Conservation (phyloP, 163 green algal species). For the Scenedesmus sp. region DNA sequence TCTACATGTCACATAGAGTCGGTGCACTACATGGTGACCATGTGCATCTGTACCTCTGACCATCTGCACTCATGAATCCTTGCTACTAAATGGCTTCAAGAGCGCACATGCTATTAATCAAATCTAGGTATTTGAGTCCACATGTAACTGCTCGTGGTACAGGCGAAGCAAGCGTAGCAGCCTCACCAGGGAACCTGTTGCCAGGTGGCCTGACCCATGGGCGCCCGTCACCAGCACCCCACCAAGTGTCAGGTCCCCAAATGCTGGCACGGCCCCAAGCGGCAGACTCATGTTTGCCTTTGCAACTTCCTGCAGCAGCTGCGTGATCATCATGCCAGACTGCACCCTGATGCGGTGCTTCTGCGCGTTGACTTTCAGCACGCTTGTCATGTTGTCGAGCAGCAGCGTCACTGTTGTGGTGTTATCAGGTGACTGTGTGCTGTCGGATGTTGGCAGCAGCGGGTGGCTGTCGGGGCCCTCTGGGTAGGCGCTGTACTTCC, state of each 20-base stretch:
- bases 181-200: slow-evolving; percentile 36
- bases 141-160: neutral
- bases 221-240: slow-evolving; percentile 49
- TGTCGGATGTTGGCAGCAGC: neutral
- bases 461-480: neutral
- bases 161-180: too few species aligned
- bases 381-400: slow-evolving; percentile 26
- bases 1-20: too few species aligned
- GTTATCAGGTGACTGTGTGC: neutral
- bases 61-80: too few species aligned
- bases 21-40: too few species aligned
- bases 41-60: too few species aligned
- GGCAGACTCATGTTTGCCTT: slow-evolving; percentile 43
- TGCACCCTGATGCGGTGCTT: slow-evolving; percentile 22
- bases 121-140: too few species aligned
- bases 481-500: neutral
- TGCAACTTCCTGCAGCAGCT: slow-evolving; percentile 40
- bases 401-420: slow-evolving; percentile 34
- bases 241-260: slow-evolving; percentile 50
- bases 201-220: slow-evolving; percentile 27
- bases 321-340: slow-evolving; percentile 43
- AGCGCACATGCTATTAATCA: too few species aligned
- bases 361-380: slow-evolving; percentile 21
- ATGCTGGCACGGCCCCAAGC: slow-evolving; percentile 43
- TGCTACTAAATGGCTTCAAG: too few species aligned